Conservation (phyloP, 805 yeast genomes). For the Monosporozyma servazzii region DNA sequence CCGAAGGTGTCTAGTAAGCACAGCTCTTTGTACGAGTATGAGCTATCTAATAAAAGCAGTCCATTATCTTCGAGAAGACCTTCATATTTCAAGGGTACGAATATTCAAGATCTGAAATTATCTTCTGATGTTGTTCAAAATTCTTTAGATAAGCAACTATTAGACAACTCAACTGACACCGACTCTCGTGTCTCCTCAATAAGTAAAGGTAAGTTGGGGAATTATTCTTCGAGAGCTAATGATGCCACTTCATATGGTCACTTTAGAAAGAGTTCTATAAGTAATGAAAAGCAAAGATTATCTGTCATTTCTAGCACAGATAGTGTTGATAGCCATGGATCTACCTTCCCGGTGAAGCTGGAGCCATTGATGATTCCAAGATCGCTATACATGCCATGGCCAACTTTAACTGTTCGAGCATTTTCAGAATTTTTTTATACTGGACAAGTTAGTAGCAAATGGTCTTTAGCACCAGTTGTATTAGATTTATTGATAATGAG, state of each 20-base stretch:
- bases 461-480: constrained; percentile 61
- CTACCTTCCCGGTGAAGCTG: constrained; percentile 25
- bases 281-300: constrained; percentile 5
- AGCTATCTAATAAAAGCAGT: constrained; percentile 12
- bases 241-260: not conserved
- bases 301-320: constrained; percentile 9
- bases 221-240: not conserved
- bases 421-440: constrained; percentile 67
- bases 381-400: constrained; percentile 58
- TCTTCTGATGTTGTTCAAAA: constrained; percentile 7
- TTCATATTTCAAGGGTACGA: constrained; percentile 6
- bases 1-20: constrained; percentile 19
- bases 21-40: constrained; percentile 10
- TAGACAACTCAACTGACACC: constrained; percentile 6
- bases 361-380: constrained; percentile 64
- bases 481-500: constrained; percentile 55
- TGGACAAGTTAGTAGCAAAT: constrained; percentile 66
- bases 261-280: not conserved
- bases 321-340: constrained; percentile 7
- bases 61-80: constrained; percentile 24
- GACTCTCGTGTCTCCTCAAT: not conserved
- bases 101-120: constrained; percentile 13
- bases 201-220: not conserved
- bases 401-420: constrained; percentile 51
- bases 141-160: constrained; percentile 18